Evolutionary conservation across 2,329 filamentous ascomycete genomes (phyloP), one percentile per base, ranked within the genome.

Genomic region (Lachnellula subtilissima): DNA sequence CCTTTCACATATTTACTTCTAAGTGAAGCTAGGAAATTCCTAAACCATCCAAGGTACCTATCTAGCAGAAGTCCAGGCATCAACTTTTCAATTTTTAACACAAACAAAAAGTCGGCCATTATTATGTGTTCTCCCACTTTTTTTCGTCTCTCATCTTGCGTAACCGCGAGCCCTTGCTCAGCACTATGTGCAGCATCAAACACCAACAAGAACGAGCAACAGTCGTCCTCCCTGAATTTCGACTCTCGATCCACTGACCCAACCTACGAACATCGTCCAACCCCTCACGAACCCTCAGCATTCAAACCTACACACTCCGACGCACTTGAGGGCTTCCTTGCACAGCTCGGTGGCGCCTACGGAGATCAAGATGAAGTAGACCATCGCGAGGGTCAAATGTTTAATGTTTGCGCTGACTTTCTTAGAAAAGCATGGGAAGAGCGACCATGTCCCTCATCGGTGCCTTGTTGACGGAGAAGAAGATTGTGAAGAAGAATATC

Each of bases 281-380:
- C 25, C 2, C 28, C 28, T 32, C n/a, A 15, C 37, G 15, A 40
- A 17, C n/a, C 37, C 14, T 40, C n/a, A 19, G 22, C 45, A 22
- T 15, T 15, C 19, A 2, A 14, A 9, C 28, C 22, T 6, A 6
- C 37, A 32, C 39, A 55, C 19, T 55, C 53, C 12, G 47, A 55
- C 19, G 48, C 47, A 19, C 53, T 55, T 19, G 43, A 25, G 39
- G 14, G 15, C 25, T 55, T 51, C 48, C 47, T 55, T 25, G 32
- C 28, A 9, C n/a, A 50, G 19, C 37, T 55, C 22, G 47, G 47
- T 19, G 40, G 48, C 32, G 53, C 39, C 35, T 19, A 54, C 37
- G 37, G n/a, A 5, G n/a, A 15, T 14, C 14, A 40, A 17, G n/a
- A 40, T 17, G n/a, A 40, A 17, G 37, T 40, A 40, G n/a, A 9